phyloP scores from a whole-genome alignment of 1,284 basidiomycete species.

The Trametes hirsuta region DNA sequence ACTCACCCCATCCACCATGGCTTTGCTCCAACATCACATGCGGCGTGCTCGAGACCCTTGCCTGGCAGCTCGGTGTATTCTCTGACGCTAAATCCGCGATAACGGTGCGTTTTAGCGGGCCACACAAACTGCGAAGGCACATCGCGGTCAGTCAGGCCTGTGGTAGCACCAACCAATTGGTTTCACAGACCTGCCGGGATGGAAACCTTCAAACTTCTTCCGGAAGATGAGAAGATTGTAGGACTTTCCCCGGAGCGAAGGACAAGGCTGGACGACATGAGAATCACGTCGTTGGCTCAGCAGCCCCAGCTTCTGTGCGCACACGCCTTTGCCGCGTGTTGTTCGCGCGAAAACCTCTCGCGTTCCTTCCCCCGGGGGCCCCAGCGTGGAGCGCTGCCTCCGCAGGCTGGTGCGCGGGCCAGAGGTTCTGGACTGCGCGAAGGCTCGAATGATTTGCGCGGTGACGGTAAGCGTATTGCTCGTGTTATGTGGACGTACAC shows the following conservation, averaged over 20 bases:
- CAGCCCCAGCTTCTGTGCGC: slow-evolving; percentile 15
- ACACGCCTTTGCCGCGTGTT: slow-evolving; percentile 24
- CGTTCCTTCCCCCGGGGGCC: slow-evolving; percentile 14
- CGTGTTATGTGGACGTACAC: slow-evolving; percentile 24
- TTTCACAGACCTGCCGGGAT: no score
- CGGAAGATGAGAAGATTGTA: slow-evolving; percentile 15
- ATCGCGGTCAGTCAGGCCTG: no score
- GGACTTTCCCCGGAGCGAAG: slow-evolving; percentile 22
- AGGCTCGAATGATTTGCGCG: slow-evolving; percentile 14
- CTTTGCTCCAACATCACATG: no score
- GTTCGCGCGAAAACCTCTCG: slow-evolving; percentile 15
- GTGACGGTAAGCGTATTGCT: slow-evolving; percentile 10
- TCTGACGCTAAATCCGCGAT: no score
- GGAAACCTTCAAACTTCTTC: no score
- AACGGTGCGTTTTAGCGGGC: no score
- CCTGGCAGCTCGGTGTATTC: no score
- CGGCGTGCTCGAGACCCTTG: no score
- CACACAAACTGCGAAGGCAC: no score
- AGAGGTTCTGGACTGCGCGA: slow-evolving; percentile 21
- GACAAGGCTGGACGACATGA: slow-evolving; percentile 14
- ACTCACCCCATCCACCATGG: no score
- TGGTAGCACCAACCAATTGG: no score
- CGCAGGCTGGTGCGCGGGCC: slow-evolving; percentile 3
- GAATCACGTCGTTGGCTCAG: slow-evolving; percentile 6
- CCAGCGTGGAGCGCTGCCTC: slow-evolving; percentile 17